Percentiles rank a stretch among this genome's conserved stretches.
Conservation (phyloP, 2,329 filamentous ascomycete genomes). For the Alternaria triticimaculans region DNA sequence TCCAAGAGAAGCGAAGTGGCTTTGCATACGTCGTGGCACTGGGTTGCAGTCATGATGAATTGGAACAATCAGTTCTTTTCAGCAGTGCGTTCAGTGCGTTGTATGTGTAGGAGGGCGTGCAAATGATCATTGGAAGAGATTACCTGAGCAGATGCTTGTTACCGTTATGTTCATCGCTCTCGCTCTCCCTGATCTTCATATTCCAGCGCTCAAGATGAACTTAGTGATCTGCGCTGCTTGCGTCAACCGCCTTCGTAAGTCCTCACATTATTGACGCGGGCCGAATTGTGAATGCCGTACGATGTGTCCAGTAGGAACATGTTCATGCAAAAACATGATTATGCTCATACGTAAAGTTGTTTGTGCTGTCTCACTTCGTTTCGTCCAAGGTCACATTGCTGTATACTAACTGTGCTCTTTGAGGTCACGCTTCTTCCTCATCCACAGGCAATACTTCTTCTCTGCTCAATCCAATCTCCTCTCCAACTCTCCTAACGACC, state of each 20-base stretch:
- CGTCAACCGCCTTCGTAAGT: slow-evolving; percentile 5
- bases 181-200: not conserved
- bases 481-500: slow-evolving; percentile 77
- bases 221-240: slow-evolving; percentile 3
- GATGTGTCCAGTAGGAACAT: not conserved
- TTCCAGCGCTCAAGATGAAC: not conserved
- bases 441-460: slow-evolving; percentile 39
- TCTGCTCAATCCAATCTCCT: slow-evolving; percentile 44
- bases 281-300: not conserved
- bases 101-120: not conserved
- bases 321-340: not conserved
- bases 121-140: not conserved
- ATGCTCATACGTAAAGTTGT: not conserved
- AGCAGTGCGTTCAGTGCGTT: not conserved
- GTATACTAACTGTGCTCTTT: not conserved
- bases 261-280: not conserved
- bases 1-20: slow-evolving; percentile 1
- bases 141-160: not conserved
- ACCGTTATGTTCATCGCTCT: not conserved
- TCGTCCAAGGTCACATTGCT: not conserved
- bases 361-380: not conserved
- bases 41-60: not conserved
- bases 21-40: not conserved
- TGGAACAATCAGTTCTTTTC: not conserved
- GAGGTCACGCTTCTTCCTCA: slow-evolving; percentile 17